Conservation (phyloP, 148 eudicot genomes). For the Dianthus caryophyllus region DNA sequence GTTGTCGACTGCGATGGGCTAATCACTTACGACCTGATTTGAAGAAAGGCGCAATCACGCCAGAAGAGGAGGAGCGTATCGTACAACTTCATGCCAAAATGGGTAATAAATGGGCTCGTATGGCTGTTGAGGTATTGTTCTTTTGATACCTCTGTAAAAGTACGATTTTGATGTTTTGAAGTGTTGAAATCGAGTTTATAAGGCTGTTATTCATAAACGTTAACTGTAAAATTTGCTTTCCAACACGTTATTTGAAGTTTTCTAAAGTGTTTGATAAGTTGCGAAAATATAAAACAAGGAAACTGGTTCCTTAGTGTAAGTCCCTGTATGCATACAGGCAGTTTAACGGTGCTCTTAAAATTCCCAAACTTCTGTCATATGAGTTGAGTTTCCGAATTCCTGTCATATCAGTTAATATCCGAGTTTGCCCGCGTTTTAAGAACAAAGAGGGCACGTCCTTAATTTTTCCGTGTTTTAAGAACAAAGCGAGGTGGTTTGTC, state of each 20-base stretch:
- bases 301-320: no score
- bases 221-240: neutral
- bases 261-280: no score
- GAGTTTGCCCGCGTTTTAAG: no score
- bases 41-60: slow-evolving; percentile 78
- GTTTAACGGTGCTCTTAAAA: no score
- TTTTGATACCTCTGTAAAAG: neutral
- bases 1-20: slow-evolving; percentile 96
- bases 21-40: slow-evolving; percentile 93
- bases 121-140: slow-evolving; percentile 71
- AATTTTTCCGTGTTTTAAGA: no score
- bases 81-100: slow-evolving; percentile 86
- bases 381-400: no score
- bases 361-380: no score
- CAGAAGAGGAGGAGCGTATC: slow-evolving; percentile 71
- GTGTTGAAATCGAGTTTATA: slow-evolving; percentile 12
- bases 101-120: slow-evolving; percentile 99
- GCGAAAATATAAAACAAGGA: no score
- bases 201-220: neutral
- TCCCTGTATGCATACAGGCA: no score
- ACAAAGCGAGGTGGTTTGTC: no score
- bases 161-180: neutral
- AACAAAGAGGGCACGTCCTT: no score
- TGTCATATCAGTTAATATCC: no score
- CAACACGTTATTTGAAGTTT: neutral